phyloP scores from a whole-genome alignment of 2,329 filamentous ascomycete genomes.

The Stachybotrys chlorohalonatus region DNA sequence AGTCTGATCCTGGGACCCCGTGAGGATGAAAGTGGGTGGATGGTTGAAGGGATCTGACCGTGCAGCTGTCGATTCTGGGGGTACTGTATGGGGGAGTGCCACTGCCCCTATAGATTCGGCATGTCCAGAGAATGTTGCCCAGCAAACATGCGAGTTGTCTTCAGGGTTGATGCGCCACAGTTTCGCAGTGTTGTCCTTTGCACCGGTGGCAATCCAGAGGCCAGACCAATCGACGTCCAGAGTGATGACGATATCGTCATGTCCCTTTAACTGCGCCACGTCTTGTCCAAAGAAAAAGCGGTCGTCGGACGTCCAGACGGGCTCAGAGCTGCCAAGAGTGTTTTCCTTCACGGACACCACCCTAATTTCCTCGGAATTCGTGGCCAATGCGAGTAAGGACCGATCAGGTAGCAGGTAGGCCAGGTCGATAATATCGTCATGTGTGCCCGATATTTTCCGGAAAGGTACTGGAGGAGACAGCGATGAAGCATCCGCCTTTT shows the following conservation, averaged over 20 bases:
- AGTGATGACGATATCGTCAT: constrained; percentile 92
- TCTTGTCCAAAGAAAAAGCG: constrained; percentile 79
- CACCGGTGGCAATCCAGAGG: constrained; percentile 89
- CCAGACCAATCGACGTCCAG: constrained; percentile 95
- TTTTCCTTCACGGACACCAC: constrained; percentile 62
- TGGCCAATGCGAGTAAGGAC: constrained; percentile 80
- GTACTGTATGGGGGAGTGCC: constrained; percentile 63
- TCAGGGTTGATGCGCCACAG: constrained; percentile 79
- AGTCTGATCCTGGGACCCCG: constrained; percentile 90
- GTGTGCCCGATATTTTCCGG: constrained; percentile 84
- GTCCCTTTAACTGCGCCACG: constrained; percentile 74
- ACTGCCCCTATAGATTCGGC: constrained; percentile 91
- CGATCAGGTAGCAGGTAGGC: constrained; percentile 74
- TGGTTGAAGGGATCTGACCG: constrained; percentile 66
- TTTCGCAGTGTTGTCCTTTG: constrained; percentile 91
- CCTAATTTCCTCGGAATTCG: constrained; percentile 88
- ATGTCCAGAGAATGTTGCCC: constrained; percentile 79
- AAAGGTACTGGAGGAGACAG: constrained; percentile 41
- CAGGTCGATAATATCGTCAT: constrained; percentile 95
- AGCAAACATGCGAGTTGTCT: constrained; percentile 68
- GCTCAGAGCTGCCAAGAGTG: constrained; percentile 9
- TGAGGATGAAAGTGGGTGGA: constrained; percentile 77
- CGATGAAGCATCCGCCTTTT: constrained; percentile 21
- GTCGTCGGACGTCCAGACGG: constrained; percentile 13
- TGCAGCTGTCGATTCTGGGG: constrained; percentile 59